Base-by-base conservation (phyloP, 306 rosid species). In the Oxytropis ochrocephala region DNA sequence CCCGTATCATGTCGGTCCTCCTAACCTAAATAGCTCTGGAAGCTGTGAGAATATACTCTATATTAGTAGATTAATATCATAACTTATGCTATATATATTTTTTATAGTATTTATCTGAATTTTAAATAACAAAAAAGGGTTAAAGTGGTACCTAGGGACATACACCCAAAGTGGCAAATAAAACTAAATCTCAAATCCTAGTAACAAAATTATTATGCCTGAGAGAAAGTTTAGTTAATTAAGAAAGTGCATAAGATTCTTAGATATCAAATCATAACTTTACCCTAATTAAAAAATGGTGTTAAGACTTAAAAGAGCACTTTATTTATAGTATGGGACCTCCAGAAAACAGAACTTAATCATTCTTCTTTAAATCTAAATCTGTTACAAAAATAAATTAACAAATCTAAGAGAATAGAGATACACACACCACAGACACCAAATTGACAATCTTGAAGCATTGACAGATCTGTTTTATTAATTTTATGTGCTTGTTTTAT, bases 61-160 rank as follows among this genome's bases (percentile, higher is more conserved):
- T 5, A 52, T 48, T 56, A 47, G 65, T 51, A n/a, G n/a, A n/a
- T n/a, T n/a, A 56, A 79, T 43, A 35, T 7, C 36, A 73, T 55
- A 16, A 3, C 43, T 21, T 41, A 1, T 56, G 50, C 47, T 58
- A 24, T 70, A 36, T 13, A 46, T 4, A 35, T 7, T 41, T 65
- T 32, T 18, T 56, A 56, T 8, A 14, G 10, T 19, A 17, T 62
- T 9, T 27, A 38, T 59, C 50, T 50, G 10, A 54, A 44, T 54
- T 7, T 7, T 14, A 12, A 35, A 16, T 17, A 36, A 60, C 9
- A 66, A 72, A 72, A 65, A 4, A 7, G 8, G 51, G 18, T 36
- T 29, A 73, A 58, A 72, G 74, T 56, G 35, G 39, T 78, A 58
- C 73, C 68, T 70, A 36, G 73, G 64, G 69, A 53, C 53, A 64